phyloP scores from a whole-genome alignment of 2,329 filamentous ascomycete genomes.

The Penicillium digitatum region DNA sequence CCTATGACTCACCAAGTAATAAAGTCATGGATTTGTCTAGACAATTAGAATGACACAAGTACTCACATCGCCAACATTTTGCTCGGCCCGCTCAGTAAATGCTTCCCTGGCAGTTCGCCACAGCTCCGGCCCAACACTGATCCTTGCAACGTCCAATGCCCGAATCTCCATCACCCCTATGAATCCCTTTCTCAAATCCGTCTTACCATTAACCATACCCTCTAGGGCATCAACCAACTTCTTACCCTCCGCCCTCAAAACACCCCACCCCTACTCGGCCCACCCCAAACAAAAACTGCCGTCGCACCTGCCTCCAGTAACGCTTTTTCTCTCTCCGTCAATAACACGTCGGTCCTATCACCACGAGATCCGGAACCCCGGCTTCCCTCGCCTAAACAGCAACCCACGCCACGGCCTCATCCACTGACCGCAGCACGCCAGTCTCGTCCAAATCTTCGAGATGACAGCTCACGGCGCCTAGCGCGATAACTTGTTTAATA shows the following conservation, averaged over 20 bases:
- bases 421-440: slow-evolving; percentile 38
- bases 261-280: slow-evolving; percentile 39
- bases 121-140: slow-evolving; percentile 53
- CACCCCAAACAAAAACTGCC: slow-evolving; percentile 61
- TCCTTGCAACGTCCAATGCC: slow-evolving; percentile 52
- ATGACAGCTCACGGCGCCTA: slow-evolving; percentile 57
- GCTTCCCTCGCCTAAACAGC: slow-evolving; percentile 31
- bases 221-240: slow-evolving; percentile 48
- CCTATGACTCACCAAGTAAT: background rate
- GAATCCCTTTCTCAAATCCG: slow-evolving; percentile 36
- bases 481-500: slow-evolving; percentile 45
- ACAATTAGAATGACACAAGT: background rate
- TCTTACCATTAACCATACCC: slow-evolving; percentile 50
- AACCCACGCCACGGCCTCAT: slow-evolving; percentile 47
- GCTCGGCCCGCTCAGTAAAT: slow-evolving; percentile 30
- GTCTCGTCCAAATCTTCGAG: slow-evolving; percentile 53
- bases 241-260: slow-evolving; percentile 48
- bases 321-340: slow-evolving; percentile 49
- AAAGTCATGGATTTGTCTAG: too few relatives aligned
- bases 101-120: slow-evolving; percentile 42
- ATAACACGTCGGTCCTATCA: slow-evolving; percentile 53
- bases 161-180: slow-evolving; percentile 47
- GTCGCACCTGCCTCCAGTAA: slow-evolving; percentile 57
- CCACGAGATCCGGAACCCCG: slow-evolving; percentile 53
- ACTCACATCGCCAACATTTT: background rate